phyloP scores from a whole-genome alignment of 352 stramenopile species.

The Blastocystis sp. region DNA sequence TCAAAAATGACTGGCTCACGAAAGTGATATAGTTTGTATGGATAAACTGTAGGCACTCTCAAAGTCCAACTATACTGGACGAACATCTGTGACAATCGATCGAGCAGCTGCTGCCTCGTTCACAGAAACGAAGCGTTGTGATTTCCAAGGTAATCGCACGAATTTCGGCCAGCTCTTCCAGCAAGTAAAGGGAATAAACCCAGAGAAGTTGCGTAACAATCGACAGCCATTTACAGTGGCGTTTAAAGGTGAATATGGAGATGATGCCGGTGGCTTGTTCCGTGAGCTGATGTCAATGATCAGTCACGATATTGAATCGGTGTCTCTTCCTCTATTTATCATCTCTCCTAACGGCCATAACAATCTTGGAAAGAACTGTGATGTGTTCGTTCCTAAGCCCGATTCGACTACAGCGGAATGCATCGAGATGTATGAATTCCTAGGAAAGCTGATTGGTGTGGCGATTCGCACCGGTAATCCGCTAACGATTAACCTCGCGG shows the following conservation, averaged over 20 bases:
- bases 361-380: constrained; percentile 60
- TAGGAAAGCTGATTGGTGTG: constrained; percentile 84
- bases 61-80: constrained; percentile 45
- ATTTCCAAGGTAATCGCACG: background rate
- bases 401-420: constrained; percentile 23
- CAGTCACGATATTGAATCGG: constrained; percentile 56
- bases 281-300: constrained; percentile 33
- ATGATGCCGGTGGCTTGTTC: constrained; percentile 62
- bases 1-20: constrained; percentile 47
- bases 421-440: constrained; percentile 79
- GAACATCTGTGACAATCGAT: constrained; percentile 19
- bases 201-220: background rate
- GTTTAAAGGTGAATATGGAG: constrained; percentile 49
- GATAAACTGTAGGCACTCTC: background rate
- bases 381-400: constrained; percentile 64
- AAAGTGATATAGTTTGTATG: background rate
- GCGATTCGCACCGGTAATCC: constrained; percentile 78
- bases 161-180: constrained; percentile 55
- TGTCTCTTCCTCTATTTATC: constrained; percentile 61
- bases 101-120: background rate
- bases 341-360: constrained; percentile 64
- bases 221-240: constrained; percentile 19
- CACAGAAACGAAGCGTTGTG: background rate
- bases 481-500: constrained; percentile 76
- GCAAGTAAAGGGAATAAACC: background rate